Percentiles rank a stretch among this genome's conserved stretches.
These are phyloP conservation scores for Populus trichocarpa DNA, from an alignment of 441 rosid genomes.

Conservation along the genomic window DNA sequence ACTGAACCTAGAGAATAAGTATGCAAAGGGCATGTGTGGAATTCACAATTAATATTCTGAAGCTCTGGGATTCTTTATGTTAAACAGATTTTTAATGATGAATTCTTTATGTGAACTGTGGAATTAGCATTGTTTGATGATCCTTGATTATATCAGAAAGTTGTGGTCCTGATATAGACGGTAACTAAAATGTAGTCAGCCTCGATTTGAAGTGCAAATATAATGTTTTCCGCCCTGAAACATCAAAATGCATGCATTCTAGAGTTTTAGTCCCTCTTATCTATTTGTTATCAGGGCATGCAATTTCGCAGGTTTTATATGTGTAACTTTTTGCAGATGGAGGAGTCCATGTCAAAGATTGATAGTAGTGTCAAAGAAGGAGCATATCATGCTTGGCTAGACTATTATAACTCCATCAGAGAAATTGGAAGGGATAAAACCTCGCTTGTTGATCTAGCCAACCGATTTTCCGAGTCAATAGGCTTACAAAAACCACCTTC, in stretches of 20 bases:
- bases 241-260: background rate
- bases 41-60: background rate
- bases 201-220: background rate
- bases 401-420: conserved; percentile 79
- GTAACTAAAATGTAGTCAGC: background rate
- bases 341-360: conserved; percentile 58
- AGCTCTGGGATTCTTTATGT: background rate
- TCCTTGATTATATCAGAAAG: background rate
- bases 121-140: background rate
- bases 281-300: background rate
- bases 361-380: conserved; percentile 85
- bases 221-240: background rate
- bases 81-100: background rate
- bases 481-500: conserved; percentile 78
- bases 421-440: conserved; percentile 87
- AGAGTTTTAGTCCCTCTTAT: conserved; percentile 3
- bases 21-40: background rate
- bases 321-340: conserved; percentile 45
- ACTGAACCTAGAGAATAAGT: background rate
- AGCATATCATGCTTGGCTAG: conserved; percentile 95
- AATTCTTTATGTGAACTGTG: background rate
- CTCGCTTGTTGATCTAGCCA: conserved; percentile 74
- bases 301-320: background rate
- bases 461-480: conserved; percentile 62
- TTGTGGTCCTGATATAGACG: background rate